Base-by-base conservation (phyloP, 441 rosid genomes). In the Flueggea neowawraea region DNA sequence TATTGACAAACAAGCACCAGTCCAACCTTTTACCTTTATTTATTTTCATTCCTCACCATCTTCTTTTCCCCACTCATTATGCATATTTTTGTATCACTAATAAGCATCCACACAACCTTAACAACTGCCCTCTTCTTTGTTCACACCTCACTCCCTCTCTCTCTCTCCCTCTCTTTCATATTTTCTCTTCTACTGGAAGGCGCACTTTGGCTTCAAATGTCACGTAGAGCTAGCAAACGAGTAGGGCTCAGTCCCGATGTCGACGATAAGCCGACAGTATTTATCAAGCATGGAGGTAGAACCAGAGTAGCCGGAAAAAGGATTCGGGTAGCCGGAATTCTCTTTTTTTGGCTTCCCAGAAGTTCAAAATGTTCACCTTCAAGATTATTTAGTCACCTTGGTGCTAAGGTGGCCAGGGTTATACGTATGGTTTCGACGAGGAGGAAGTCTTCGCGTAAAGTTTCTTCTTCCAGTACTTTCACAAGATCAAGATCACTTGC, bases 401-500 rank as follows among this genome's bases (percentile, higher is more conserved):
- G 94, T 32, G 85, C 83, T 54, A 87, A 82, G 68, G 76, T 90
- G 0, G 81, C 77, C 2, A 78, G 77, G 71, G 90, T 77, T 59
- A 58, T 89, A 13, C 82, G 86, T 33, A 68, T 72, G 39, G 69
- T 87, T 28, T 87, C 95, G 3, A 63, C 62, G n/a, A 54, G 79
- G 54, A 78, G 79, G 61, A 82, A 73, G 61, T 77, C 80, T 9
- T 78, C 81, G 0, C 78, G 75, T 9, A 83, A 84, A 60, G 79
- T 79, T 57, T 77, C 88, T 14, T 76, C 91, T 0, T 71, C 84
- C 32, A 69, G 73, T 45, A 70, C 72, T 44, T 66, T 94, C 76
- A 63, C 76, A 28, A 87, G 96, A 80, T 89, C 97, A 50, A 78
- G 88, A 63, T 90, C 95, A 16, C 59, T 87, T 17, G 84, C 75